phyloP scores from a whole-genome alignment of 257 asterid species.

The Pogostemon cablin region DNA sequence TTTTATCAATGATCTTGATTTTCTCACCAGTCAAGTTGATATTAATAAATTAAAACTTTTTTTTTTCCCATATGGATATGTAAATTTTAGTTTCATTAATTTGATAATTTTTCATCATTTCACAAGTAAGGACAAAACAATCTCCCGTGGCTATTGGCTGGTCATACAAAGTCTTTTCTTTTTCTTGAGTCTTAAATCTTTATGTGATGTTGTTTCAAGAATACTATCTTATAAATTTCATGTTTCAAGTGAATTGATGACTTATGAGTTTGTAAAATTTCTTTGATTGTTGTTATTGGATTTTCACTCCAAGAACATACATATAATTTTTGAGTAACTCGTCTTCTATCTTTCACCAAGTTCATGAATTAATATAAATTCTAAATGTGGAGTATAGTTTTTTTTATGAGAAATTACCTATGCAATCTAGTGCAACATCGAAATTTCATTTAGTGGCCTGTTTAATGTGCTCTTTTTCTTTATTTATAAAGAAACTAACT shows the following conservation, averaged over 20 bases:
- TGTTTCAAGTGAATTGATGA: neutral
- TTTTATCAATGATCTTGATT: slow-evolving; percentile 1
- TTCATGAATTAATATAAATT: neutral
- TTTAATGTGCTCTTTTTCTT: too few relatives aligned
- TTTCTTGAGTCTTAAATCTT: neutral
- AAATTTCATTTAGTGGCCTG: neutral
- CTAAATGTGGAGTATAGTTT: neutral
- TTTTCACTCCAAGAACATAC: neutral
- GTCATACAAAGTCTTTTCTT: neutral
- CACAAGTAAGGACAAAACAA: slow-evolving; percentile 5
- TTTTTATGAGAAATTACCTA: neutral
- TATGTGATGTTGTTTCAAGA: neutral
- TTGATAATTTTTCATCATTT: slow-evolving; percentile 2
- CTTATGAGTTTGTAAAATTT: neutral
- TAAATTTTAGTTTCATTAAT: slow-evolving; percentile 23
- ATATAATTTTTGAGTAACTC: neutral
- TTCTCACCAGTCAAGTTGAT: slow-evolving; percentile 9
- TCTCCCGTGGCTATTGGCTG: neutral
- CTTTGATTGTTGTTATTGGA: neutral
- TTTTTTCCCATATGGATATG: slow-evolving; percentile 27
- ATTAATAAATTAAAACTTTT: slow-evolving; percentile 1
- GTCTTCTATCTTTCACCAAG: neutral
- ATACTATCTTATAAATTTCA: neutral
- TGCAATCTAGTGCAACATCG: slow-evolving; percentile 1
- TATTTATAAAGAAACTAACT: too few relatives aligned